Conservation (phyloP, 2,329 filamentous ascomycete species). For the Aspergillus ustus region DNA sequence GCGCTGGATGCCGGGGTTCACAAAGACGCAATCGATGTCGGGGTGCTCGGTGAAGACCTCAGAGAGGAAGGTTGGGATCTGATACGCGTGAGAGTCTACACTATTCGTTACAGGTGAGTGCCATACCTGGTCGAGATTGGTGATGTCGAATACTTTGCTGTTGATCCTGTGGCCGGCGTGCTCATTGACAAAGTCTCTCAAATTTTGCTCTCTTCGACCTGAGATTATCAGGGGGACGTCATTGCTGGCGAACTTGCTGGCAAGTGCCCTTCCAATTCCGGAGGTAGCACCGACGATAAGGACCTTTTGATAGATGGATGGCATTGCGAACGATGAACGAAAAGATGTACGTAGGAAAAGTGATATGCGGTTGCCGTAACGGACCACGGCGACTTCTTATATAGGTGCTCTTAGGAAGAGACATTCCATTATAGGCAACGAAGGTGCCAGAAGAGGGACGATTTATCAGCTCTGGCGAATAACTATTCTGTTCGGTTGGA, state of each 20-base stretch:
- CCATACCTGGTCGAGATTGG: constrained; percentile 51
- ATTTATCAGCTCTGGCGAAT: background rate
- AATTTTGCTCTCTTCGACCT: constrained; percentile 45
- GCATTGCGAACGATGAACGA: background rate
- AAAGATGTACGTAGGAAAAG: background rate
- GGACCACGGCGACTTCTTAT: background rate
- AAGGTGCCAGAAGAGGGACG: background rate
- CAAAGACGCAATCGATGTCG: constrained; percentile 57
- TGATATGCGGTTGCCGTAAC: background rate
- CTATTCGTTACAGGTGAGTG: background rate
- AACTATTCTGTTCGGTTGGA: background rate
- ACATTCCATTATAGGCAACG: background rate
- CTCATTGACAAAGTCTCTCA: constrained; percentile 53
- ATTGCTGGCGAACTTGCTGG: background rate
- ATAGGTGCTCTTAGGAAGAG: background rate
- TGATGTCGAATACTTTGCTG: constrained; percentile 56
- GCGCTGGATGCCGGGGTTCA: constrained; percentile 60
- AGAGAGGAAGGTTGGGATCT: constrained; percentile 26
- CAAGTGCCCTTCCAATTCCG: constrained; percentile 2
- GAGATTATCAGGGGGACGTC: background rate
- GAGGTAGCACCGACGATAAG: constrained; percentile 9
- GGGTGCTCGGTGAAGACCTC: constrained; percentile 49
- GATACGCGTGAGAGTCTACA: background rate
- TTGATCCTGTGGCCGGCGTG: constrained; percentile 53
- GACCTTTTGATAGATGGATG: constrained; percentile 1